A percentile compares a stretch with the other conserved stretches of the same genome.
Evolutionary conservation across 345 rosid species (phyloP).

Genomic region (Nasturtium officinale): DNA sequence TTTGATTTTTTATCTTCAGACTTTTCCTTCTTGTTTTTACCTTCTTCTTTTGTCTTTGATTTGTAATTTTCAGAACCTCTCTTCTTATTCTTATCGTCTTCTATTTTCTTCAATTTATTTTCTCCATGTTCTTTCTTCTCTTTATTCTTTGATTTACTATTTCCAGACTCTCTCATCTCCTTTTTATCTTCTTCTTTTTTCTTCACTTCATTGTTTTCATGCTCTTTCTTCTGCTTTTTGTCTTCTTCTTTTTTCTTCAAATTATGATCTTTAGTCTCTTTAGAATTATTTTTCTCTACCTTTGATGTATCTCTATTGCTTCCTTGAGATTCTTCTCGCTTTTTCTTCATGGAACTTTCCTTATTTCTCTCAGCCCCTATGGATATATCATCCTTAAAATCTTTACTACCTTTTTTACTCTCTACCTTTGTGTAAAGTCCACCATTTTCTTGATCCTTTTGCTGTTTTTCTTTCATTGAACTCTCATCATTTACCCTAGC

Average conservation of each 20-base stretch:
- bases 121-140: neutral
- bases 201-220: neutral
- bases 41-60: neutral
- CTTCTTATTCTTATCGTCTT: neutral
- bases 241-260: neutral
- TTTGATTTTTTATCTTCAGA: neutral
- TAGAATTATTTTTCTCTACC: neutral
- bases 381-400: neutral
- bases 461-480: neutral
- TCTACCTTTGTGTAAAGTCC: neutral
- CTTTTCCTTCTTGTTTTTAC: neutral
- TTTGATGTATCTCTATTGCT: neutral
- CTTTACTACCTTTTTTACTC: neutral
- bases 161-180: neutral
- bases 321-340: constrained; percentile 4
- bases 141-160: neutral
- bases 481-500: neutral
- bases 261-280: neutral
- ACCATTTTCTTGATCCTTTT: neutral
- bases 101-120: neutral
- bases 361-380: neutral
- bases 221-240: neutral
- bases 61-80: neutral
- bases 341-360: neutral
- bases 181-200: neutral